Percentiles rank a stretch among this genome's conserved stretches.
Evolutionary conservation across 192 early-diverging fungal species (phyloP).

Genomic region (Umbelopsis ramanniana): DNA sequence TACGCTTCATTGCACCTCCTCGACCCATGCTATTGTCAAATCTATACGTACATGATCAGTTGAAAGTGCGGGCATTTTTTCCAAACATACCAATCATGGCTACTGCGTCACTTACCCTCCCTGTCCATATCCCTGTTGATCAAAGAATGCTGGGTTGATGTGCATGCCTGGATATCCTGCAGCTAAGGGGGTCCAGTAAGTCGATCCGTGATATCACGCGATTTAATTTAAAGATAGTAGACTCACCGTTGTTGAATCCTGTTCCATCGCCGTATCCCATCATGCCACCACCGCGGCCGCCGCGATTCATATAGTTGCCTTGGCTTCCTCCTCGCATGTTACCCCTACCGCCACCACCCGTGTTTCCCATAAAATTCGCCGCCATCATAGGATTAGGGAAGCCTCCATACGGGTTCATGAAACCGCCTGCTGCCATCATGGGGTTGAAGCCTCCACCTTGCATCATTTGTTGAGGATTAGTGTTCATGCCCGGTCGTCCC

Average conservation of each 20-base stretch:
- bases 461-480: conserved; percentile 10
- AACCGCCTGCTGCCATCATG: conserved; percentile 16
- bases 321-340: conserved; percentile 28
- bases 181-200: conserved; percentile 8
- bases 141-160: conserved; percentile 51
- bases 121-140: conserved; percentile 32
- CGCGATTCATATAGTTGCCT: conserved; percentile 35
- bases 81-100: neutral
- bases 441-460: conserved; percentile 23
- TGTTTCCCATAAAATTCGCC: conserved; percentile 29
- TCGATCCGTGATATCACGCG: conserved; percentile 1
- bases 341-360: conserved; percentile 27
- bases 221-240: neutral
- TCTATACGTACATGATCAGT: neutral
- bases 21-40: conserved; percentile 13
- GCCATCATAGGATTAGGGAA: conserved; percentile 34
- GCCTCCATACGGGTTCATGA: conserved; percentile 24
- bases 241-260: conserved; percentile 28
- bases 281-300: conserved; percentile 30
- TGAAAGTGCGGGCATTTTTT: neutral
- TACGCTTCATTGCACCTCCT: conserved; percentile 20
- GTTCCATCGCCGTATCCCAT: conserved; percentile 35
- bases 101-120: conserved; percentile 11
- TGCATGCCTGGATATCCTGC: conserved; percentile 42
- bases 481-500: neutral